These are phyloP conservation scores for Pseudopithomyces maydicus DNA, from an alignment of 2,329 filamentous ascomycete genomes.

Conservation along the genomic window DNA sequence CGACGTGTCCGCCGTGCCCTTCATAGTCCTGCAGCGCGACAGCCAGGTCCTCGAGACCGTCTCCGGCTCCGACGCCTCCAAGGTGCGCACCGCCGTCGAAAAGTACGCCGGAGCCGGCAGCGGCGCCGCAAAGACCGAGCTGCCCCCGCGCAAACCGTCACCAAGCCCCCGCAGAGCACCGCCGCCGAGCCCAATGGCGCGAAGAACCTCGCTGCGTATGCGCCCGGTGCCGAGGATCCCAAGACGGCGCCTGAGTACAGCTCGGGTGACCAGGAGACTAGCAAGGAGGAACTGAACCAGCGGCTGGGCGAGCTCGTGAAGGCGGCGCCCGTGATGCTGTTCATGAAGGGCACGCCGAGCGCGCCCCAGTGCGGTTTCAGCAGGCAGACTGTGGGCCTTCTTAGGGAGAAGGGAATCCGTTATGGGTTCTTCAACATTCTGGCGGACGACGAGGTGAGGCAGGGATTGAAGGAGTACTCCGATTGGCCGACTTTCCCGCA, in stretches of 20 bases:
- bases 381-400: conserved; percentile 80
- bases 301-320: conserved; percentile 85
- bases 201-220: conserved; percentile 52
- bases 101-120: conserved; percentile 66
- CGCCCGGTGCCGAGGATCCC: conserved; percentile 49
- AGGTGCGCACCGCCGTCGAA: conserved; percentile 85
- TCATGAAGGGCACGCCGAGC: conserved; percentile 96
- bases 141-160: conserved; percentile 52
- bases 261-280: conserved; percentile 47
- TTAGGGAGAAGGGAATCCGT: conserved; percentile 88
- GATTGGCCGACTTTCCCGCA: conserved; percentile 99
- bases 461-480: conserved; percentile 95
- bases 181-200: conserved; percentile 37
- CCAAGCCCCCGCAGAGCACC: conserved; percentile 48
- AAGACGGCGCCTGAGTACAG: conserved; percentile 54
- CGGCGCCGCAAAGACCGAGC: conserved; percentile 42
- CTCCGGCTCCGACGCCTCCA: conserved; percentile 85
- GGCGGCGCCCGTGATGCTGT: conserved; percentile 96
- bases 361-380: conserved; percentile 92
- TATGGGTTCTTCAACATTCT: conserved; percentile 99
- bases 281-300: conserved; percentile 84
- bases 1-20: conserved; percentile 93
- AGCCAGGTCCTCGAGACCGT: conserved; percentile 81
- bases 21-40: conserved; percentile 80
- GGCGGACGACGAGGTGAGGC: conserved; percentile 94